phyloP scores from a whole-genome alignment of 352 stramenopile species.

The Pythium dissimile region DNA sequence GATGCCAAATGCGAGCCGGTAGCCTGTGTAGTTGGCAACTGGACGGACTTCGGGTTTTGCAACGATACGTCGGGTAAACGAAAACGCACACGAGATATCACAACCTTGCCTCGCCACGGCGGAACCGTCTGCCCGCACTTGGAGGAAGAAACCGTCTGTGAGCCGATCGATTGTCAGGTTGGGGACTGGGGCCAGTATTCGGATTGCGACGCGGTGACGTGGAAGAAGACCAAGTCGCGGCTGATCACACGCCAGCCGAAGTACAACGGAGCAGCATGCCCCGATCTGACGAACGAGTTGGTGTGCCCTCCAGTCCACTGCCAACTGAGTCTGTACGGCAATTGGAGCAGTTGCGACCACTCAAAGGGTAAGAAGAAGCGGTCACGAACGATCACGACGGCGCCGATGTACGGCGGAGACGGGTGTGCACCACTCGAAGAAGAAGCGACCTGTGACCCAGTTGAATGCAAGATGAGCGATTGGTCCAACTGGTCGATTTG shows the following conservation, averaged over 20 bases:
- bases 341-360: not conserved
- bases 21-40: slow-evolving; percentile 36
- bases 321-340: slow-evolving; percentile 20
- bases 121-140: slow-evolving; percentile 32
- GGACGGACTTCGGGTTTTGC: slow-evolving; percentile 43
- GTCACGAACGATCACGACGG: no score
- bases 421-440: no score
- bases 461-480: no score
- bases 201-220: slow-evolving; percentile 39
- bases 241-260: slow-evolving; percentile 26
- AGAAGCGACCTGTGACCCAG: no score
- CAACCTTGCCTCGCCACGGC: slow-evolving; percentile 20
- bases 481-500: no score
- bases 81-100: slow-evolving; percentile 33
- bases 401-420: no score
- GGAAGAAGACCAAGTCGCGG: slow-evolving; percentile 46
- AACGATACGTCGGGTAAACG: slow-evolving; percentile 34
- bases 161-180: slow-evolving; percentile 20
- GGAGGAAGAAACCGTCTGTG: slow-evolving; percentile 27
- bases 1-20: slow-evolving; percentile 36
- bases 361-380: not conserved
- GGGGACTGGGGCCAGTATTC: slow-evolving; percentile 49
- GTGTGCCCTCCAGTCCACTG: slow-evolving; percentile 53
- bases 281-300: slow-evolving; percentile 40
- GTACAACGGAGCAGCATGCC: slow-evolving; percentile 40